Percentiles rank a stretch among this genome's conserved stretches.
phyloP scores from a whole-genome alignment of 192 early-diverging fungal genomes.

The Coemansia sp. region DNA sequence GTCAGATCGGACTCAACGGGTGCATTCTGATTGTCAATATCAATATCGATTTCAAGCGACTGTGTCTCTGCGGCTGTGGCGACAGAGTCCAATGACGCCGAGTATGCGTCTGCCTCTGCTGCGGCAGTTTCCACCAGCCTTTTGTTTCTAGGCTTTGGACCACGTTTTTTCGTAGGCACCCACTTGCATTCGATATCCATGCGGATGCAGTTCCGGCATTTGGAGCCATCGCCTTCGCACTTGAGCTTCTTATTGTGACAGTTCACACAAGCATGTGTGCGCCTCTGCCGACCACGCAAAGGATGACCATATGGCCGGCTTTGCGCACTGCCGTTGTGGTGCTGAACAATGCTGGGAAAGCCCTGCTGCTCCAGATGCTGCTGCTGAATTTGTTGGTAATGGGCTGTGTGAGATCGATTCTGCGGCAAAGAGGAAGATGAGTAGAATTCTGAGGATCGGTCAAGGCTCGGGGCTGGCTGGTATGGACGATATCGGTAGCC shows the following conservation, averaged over 20 bases:
- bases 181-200: slow-evolving; percentile 41
- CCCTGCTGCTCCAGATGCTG: neutral
- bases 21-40: neutral
- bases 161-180: slow-evolving; percentile 50
- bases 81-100: neutral
- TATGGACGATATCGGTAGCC: slow-evolving; percentile 44
- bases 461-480: neutral
- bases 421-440: neutral
- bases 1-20: neutral
- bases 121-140: neutral
- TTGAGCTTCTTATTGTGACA: slow-evolving; percentile 48
- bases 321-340: neutral
- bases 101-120: neutral
- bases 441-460: neutral
- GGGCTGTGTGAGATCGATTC: neutral
- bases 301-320: neutral
- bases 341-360: neutral
- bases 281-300: slow-evolving; percentile 23
- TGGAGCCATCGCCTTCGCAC: slow-evolving; percentile 34
- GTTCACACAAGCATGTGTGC: slow-evolving; percentile 41
- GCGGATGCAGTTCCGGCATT: slow-evolving; percentile 31
- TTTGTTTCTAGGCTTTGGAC: slow-evolving; percentile 36
- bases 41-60: neutral
- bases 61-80: neutral
- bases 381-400: neutral